Base-by-base conservation (phyloP, 1,284 basidiomycete species). In the Tremellales sp. region DNA sequence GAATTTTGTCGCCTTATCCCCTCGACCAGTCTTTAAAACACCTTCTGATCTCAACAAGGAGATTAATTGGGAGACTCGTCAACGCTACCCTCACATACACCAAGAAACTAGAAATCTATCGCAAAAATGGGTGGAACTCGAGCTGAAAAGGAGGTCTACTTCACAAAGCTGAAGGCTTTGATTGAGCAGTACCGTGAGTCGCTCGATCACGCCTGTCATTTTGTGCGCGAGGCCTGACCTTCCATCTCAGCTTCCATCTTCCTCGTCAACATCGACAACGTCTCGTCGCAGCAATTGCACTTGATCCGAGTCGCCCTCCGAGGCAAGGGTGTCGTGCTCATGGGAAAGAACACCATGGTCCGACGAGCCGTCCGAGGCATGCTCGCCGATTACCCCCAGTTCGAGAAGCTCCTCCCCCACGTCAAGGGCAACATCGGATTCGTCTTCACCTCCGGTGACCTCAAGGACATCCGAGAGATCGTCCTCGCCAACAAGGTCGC, bases 341-440 rank as follows among this genome's bases (percentile, higher is more conserved):
- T 99, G 95, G 94, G 94, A 73, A 99, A 99, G 81, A 99, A 99
- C 85, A 99, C 95, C 73, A 97, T 98, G 95, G 93, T 97, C 68
- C 89, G 94, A 77, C 91, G 94, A 72, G 94, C 92, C 51, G 82
- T 99, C 60, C 91, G 94, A 64, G 80, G 85, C 71, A 83, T 97
- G 74, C 80, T 97, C 67, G 54, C 80, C 60, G 94, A 97, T 70
- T 82, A 78, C 79, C 94, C 95, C 56, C 84, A 92, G 71, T 93
- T 87, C 79, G 94, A 99, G 79, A 87, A 85, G 74, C 84, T 99
- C 73, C 84, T 98, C 57, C 94, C 93, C 58, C 83, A 88, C 79
- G 80, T 99, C 78, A 87, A 81, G 75, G 93, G 92, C 63, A 99
- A 99, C 84, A 88, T 99, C 64, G 94, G 94, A 54, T 99, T 98